A percentile compares a stretch with the other conserved stretches of the same genome.
These are phyloP conservation scores for Penicillium subrubescens DNA, from an alignment of 495 filamentous ascomycete species.

Conservation along the genomic window DNA sequence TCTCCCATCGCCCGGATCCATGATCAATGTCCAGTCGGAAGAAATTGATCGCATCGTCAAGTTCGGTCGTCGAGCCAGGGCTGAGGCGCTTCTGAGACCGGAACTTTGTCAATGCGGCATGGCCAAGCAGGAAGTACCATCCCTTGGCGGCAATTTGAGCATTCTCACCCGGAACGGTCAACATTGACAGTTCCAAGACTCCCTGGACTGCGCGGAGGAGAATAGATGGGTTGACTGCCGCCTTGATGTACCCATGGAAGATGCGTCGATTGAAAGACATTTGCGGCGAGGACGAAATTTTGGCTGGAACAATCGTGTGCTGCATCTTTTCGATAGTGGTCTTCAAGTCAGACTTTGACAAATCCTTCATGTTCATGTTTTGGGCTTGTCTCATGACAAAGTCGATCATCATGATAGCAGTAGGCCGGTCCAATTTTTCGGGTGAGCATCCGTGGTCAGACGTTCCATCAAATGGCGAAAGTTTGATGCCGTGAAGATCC, in stretches of 20 bases:
- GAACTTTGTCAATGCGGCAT: slow-evolving; percentile 85
- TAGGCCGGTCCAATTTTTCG: slow-evolving; percentile 74
- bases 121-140: slow-evolving; percentile 90
- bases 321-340: slow-evolving; percentile 89
- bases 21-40: slow-evolving; percentile 86
- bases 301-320: slow-evolving; percentile 63
- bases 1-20: slow-evolving; percentile 84
- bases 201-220: slow-evolving; percentile 79
- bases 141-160: slow-evolving; percentile 73
- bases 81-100: slow-evolving; percentile 79
- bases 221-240: slow-evolving; percentile 79
- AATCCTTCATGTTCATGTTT: slow-evolving; percentile 84
- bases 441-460: slow-evolving; percentile 74
- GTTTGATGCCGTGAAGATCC: slow-evolving; percentile 82
- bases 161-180: slow-evolving; percentile 51
- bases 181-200: slow-evolving; percentile 62
- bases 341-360: slow-evolving; percentile 87
- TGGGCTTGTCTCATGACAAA: slow-evolving; percentile 78
- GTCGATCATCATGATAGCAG: slow-evolving; percentile 77
- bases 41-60: slow-evolving; percentile 80
- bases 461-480: slow-evolving; percentile 67
- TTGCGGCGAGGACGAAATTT: slow-evolving; percentile 66
- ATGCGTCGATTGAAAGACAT: slow-evolving; percentile 75
- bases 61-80: slow-evolving; percentile 77
- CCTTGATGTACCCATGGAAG: slow-evolving; percentile 73